phyloP scores from a whole-genome alignment of 2,329 filamentous ascomycete species.

The Fusarium albidum region DNA sequence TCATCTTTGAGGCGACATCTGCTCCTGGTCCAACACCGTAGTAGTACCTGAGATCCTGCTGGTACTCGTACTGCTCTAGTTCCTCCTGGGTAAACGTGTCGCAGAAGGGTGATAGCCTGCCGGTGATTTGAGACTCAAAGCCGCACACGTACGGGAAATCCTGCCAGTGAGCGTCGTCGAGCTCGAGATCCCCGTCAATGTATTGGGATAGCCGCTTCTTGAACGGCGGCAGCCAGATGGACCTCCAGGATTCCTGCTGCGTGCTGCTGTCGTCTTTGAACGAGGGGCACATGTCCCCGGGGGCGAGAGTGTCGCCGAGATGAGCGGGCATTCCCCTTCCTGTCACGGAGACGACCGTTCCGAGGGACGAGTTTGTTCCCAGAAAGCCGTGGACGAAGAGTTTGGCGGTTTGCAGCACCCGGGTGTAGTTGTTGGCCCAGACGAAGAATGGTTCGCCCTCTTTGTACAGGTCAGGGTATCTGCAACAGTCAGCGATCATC shows the following conservation, averaged over 20 bases:
- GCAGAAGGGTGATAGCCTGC: slow-evolving; percentile 69
- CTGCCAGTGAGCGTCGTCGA: slow-evolving; percentile 61
- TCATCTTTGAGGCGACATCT: slow-evolving; percentile 62
- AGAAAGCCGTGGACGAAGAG: slow-evolving; percentile 70
- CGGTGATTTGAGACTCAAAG: slow-evolving; percentile 74
- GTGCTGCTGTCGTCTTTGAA: slow-evolving; percentile 63
- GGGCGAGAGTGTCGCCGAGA: slow-evolving; percentile 68
- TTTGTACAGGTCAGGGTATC: slow-evolving; percentile 58
- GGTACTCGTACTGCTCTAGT: slow-evolving; percentile 70
- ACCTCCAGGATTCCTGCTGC: slow-evolving; percentile 56
- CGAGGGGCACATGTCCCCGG: slow-evolving; percentile 69
- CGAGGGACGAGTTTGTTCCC: slow-evolving; percentile 60
- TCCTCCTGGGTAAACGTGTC: slow-evolving; percentile 68
- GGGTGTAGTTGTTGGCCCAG: slow-evolving; percentile 73
- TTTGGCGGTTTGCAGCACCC: slow-evolving; percentile 68
- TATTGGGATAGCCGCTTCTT: slow-evolving; percentile 61
- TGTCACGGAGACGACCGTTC: slow-evolving; percentile 66
- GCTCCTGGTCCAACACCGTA: slow-evolving; percentile 69
- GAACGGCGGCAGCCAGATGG: slow-evolving; percentile 60
- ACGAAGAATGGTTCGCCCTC: slow-evolving; percentile 62
- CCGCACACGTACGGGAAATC: slow-evolving; percentile 75
- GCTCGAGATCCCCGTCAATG: slow-evolving; percentile 62
- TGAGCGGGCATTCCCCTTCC: slow-evolving; percentile 58
- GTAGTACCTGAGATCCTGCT: slow-evolving; percentile 73
- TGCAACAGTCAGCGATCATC: slow-evolving; percentile 13